A percentile compares a stretch with the other conserved stretches of the same genome.
These are phyloP conservation scores for Coniochaeta ligniaria DNA, from an alignment of 2,329 filamentous ascomycete genomes.

Conservation along the genomic window DNA sequence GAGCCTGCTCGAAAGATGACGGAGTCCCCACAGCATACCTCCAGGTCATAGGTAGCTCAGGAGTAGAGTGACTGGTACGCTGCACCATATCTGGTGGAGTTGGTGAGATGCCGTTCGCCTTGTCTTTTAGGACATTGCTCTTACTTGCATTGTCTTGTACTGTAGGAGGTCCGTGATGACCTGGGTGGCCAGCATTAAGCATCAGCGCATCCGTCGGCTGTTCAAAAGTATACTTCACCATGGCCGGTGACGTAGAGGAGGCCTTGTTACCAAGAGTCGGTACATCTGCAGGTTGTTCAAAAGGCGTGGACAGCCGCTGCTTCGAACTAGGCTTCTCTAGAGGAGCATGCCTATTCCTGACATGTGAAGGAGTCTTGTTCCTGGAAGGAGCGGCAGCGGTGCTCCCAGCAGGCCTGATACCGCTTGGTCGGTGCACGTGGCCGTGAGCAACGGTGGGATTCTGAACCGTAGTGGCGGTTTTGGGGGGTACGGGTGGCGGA, in stretches of 20 bases:
- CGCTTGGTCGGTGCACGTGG: slow-evolving; percentile 2
- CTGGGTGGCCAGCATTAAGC: background rate
- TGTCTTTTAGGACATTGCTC: background rate
- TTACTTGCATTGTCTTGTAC: background rate
- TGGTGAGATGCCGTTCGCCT: background rate
- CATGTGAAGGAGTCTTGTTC: background rate
- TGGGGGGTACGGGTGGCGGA: background rate
- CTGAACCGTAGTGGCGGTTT: background rate
- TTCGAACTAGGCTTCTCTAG: background rate
- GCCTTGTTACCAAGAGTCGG: no score
- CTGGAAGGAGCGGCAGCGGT: slow-evolving; percentile 6
- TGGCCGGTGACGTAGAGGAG: background rate
- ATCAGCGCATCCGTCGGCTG: background rate
- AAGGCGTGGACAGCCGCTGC: background rate
- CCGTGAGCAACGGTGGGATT: background rate
- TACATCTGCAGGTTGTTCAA: background rate
- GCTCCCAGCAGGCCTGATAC: slow-evolving; percentile 5
- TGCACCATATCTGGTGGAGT: background rate
- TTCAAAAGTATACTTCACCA: background rate
- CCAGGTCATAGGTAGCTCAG: slow-evolving; percentile 15
- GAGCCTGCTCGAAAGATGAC: slow-evolving; percentile 18
- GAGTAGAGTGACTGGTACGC: background rate
- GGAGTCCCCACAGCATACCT: slow-evolving; percentile 13
- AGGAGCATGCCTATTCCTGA: background rate
- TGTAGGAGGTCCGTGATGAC: background rate